Conservation (phyloP, 2,329 filamentous ascomycete genomes). For the Orbilia ellipsospora region DNA sequence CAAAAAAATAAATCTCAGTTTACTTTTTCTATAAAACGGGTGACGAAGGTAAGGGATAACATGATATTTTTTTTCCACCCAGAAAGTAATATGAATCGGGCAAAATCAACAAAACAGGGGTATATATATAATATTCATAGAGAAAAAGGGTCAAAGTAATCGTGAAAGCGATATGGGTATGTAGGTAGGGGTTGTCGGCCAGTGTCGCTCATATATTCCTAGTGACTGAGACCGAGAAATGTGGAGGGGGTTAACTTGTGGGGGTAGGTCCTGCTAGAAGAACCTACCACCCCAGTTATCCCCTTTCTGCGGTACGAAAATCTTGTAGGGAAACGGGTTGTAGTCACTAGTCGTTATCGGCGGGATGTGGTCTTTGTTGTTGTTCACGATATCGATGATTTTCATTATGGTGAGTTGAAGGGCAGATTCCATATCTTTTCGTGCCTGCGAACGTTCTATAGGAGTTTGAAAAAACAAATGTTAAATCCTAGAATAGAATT, state of each 20-base stretch:
- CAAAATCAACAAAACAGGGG: no score
- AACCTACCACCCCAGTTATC: conserved; percentile 74
- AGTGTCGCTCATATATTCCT: no score
- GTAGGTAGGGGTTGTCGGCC: no score
- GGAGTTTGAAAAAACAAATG: conserved; percentile 1
- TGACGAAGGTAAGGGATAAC: no score
- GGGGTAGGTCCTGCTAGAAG: conserved; percentile 16
- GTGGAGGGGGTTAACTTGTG: no score
- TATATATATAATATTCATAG: no score
- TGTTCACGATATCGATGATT: conserved; percentile 86
- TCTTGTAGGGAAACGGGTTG: conserved; percentile 95
- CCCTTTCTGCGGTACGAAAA: conserved; percentile 84
- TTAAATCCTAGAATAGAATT: not conserved
- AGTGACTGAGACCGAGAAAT: no score
- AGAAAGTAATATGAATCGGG: no score
- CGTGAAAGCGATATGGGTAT: no score
- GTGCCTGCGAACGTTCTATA: conserved; percentile 84
- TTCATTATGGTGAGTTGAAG: conserved; percentile 88
- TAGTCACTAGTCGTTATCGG: conserved; percentile 91
- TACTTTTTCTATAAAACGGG: conserved; percentile 31
- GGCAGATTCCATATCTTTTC: conserved; percentile 88
- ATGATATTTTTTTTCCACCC: no score
- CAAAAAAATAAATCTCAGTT: conserved; percentile 13
- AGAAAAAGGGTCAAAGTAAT: no score
- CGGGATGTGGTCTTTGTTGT: conserved; percentile 94